Base-by-base conservation (phyloP, 2,329 filamentous ascomycete genomes). In the Aureobasidium musti region DNA sequence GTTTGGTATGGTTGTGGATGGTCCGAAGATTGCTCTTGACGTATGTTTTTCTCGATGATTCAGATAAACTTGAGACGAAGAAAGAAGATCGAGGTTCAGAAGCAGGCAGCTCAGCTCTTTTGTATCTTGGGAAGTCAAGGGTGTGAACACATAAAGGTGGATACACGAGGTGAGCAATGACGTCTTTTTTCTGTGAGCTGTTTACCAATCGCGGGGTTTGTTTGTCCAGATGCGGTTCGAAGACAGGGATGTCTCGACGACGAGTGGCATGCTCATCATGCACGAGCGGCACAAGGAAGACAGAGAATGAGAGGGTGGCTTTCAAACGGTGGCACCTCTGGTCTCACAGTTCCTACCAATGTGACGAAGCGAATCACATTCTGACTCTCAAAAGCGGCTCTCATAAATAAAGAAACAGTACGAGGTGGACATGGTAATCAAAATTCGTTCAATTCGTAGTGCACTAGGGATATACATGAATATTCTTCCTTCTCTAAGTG, bases 371-470 rank as follows among this genome's bases (percentile, higher is more conserved):
- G 3, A 17, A 37, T 54, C 19, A 37, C n/a, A n/a, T 37, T 54
- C 13, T 37, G 19, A 0, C 6, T 37, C 19, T 8, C 5, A 11
- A 35, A 2, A n/a, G 3, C n/a, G 1, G 6, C n/a, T 21, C 5
- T 3, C 13, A 39, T 17, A 39, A 17, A 23, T 4, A 37, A 17
- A 39, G 5, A 45, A 45, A 30, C 37, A 33, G 19, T 4, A 13
- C 13, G 8, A 13, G n/a, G 10, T 7, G 14, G 13, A 28, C 17
- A 49, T 35, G 30, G 3, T 47, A 49, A 49, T 61, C 23, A 49
- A 35, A 35, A 61, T 33, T 61, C 57, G 43, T 61, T 61, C 43
- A 61, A 11, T 61, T 61, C 57, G 43, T 61, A 59, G 33, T 33
- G 56, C n/a, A 49, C 28, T 49, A 61, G 28, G 41, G 57, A 61